Percentiles rank a stretch among this genome's conserved stretches.
Evolutionary conservation across 2,329 filamentous ascomycete genomes (phyloP).

Genomic region (Sporothrix curviconia): DNA sequence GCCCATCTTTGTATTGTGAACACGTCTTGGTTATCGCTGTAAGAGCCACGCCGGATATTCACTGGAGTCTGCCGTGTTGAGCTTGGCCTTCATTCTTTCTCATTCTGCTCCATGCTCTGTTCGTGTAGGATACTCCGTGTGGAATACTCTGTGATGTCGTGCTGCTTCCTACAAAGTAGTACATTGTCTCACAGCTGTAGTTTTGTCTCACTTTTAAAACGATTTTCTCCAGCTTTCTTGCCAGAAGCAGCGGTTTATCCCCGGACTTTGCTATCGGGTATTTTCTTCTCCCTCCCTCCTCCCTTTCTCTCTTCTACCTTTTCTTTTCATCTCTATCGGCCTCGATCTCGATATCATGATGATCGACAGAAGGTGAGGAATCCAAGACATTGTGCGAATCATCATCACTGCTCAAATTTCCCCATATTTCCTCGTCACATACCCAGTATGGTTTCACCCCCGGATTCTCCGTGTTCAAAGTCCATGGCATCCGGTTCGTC

Average conservation of each 20-base stretch:
- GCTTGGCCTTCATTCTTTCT: neutral
- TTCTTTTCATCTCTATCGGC: neutral
- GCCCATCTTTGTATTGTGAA: conserved; percentile 3
- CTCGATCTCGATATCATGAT: neutral
- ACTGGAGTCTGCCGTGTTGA: neutral
- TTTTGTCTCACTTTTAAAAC: neutral
- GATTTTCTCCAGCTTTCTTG: neutral
- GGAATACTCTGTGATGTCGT: no score
- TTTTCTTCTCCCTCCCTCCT: no score
- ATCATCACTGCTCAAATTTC: no score
- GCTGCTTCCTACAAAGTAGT: no score
- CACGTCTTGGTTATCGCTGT: conserved; percentile 4
- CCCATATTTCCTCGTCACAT: no score
- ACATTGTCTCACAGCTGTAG: neutral
- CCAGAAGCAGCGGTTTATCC: neutral
- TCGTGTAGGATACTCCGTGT: no score
- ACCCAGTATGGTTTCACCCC: no score
- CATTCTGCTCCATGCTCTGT: neutral
- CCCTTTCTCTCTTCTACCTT: neutral
- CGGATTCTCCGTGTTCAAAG: no score
- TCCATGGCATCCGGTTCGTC: no score
- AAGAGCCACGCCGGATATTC: neutral
- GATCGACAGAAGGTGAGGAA: neutral
- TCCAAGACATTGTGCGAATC: no score
- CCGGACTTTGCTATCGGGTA: neutral